A percentile compares a stretch with the other conserved stretches of the same genome.
phyloP scores from a whole-genome alignment of 1,139 yeast genomes.

The Starmera stellimalicola region DNA sequence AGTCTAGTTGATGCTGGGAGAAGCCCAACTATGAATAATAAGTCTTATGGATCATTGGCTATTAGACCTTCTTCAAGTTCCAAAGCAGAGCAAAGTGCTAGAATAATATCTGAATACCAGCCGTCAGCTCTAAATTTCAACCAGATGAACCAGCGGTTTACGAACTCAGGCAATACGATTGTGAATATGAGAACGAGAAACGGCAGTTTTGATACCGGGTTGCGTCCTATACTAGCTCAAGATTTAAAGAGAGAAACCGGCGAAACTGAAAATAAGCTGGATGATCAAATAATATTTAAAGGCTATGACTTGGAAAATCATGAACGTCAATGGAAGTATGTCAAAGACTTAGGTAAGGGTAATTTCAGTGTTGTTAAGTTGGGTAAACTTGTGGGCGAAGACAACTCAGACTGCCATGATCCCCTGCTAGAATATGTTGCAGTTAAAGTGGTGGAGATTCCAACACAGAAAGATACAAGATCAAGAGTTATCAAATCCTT shows the following conservation, averaged over 20 bases:
- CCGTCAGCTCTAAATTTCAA: constrained; percentile 1
- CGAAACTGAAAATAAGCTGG: neutral
- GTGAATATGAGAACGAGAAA: neutral
- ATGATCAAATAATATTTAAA: constrained; percentile 9
- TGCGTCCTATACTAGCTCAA: neutral
- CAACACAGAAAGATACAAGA: constrained; percentile 25
- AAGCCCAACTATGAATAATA: constrained; percentile 1
- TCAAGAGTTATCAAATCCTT: constrained; percentile 59
- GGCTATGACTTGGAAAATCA: constrained; percentile 20
- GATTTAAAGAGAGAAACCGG: neutral
- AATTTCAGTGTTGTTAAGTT: constrained; percentile 50
- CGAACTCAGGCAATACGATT: neutral
- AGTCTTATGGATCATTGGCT: constrained; percentile 12
- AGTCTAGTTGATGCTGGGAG: constrained; percentile 3
- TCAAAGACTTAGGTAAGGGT: constrained; percentile 42
- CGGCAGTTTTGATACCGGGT: neutral
- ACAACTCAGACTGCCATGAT: constrained; percentile 15
- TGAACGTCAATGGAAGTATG: constrained; percentile 20
- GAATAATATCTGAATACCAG: constrained; percentile 12
- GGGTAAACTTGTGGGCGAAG: no score
- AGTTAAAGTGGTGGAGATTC: constrained; percentile 23
- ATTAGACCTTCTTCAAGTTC: constrained; percentile 8
- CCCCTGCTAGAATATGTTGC: constrained; percentile 21
- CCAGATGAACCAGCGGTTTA: neutral
- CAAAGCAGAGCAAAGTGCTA: constrained; percentile 1